Conservation (phyloP, 2,329 filamentous ascomycete genomes). For the Colletotrichum incanum region DNA sequence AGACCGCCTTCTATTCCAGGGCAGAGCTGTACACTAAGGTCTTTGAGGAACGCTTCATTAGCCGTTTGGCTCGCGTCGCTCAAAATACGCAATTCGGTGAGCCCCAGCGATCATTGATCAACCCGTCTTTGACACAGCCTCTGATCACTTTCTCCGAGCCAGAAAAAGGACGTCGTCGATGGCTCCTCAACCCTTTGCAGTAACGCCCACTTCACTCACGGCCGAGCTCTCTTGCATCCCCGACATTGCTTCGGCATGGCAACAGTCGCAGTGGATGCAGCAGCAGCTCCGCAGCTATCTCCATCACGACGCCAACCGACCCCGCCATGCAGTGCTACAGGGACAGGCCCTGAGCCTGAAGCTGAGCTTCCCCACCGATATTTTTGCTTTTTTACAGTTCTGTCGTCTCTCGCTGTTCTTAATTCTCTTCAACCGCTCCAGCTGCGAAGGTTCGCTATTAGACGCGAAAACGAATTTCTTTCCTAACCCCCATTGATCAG, state of each 20-base stretch:
- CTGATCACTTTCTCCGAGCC: neutral
- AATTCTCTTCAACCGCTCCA: neutral
- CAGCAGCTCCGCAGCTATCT: neutral
- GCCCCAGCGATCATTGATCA: neutral
- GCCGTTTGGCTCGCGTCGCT: neutral
- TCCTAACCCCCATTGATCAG: neutral
- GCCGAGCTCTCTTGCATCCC: neutral
- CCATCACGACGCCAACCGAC: neutral
- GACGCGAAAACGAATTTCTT: no score
- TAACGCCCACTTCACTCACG: neutral
- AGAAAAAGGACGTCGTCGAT: conserved; percentile 1
- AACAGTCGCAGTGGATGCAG: conserved; percentile 1
- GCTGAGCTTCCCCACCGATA: neutral
- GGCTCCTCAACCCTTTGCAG: neutral
- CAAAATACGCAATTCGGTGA: conserved; percentile 2
- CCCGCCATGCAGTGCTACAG: neutral
- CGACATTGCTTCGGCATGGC: neutral
- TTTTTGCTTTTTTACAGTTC: neutral
- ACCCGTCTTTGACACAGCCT: conserved; percentile 5
- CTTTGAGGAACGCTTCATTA: neutral
- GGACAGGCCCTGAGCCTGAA: neutral
- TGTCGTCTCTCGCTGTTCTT: neutral
- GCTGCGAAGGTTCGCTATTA: neutral
- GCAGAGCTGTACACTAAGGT: neutral
- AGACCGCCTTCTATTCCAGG: no score